A percentile compares a stretch with the other conserved stretches of the same genome.
Conservation (phyloP, 2,329 filamentous ascomycete genomes). For the Penicillium sp. region DNA sequence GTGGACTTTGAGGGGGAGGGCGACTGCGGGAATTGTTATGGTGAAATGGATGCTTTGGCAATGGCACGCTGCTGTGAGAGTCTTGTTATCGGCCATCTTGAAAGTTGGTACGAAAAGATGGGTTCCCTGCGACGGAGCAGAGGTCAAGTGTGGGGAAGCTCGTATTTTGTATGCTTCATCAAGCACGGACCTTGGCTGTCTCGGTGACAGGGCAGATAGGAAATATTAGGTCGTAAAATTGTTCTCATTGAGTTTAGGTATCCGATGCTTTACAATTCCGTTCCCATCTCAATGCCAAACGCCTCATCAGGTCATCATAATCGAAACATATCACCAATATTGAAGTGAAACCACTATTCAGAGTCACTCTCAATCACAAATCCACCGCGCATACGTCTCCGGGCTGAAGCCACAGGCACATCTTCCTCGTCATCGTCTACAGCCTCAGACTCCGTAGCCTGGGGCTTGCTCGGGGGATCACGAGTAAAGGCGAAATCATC, state of each 20-base stretch:
- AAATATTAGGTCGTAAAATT: neutral
- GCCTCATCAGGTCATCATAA: slow-evolving; percentile 30
- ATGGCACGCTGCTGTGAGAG: slow-evolving; percentile 28
- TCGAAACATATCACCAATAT: slow-evolving; percentile 6
- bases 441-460: slow-evolving; percentile 10
- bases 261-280: slow-evolving; percentile 9
- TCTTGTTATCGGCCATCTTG: slow-evolving; percentile 16
- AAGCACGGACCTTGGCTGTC: neutral
- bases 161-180: neutral
- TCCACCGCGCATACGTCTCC: slow-evolving; percentile 39
- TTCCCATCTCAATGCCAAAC: slow-evolving; percentile 18
- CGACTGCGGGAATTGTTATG: slow-evolving; percentile 33
- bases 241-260: slow-evolving; percentile 7
- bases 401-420: slow-evolving; percentile 29
- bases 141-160: neutral
- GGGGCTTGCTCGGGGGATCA: slow-evolving; percentile 21
- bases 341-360: slow-evolving; percentile 29
- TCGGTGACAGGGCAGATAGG: neutral
- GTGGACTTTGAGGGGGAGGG: slow-evolving; percentile 41
- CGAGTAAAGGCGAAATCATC: slow-evolving; percentile 37
- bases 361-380: slow-evolving; percentile 48
- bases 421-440: slow-evolving; percentile 37
- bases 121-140: too few relatives aligned
- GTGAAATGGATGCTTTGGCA: slow-evolving; percentile 31
- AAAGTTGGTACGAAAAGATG: neutral